Evolutionary conservation across 345 rosid species (phyloP).

Genomic region (Arabidopsis suecica): DNA sequence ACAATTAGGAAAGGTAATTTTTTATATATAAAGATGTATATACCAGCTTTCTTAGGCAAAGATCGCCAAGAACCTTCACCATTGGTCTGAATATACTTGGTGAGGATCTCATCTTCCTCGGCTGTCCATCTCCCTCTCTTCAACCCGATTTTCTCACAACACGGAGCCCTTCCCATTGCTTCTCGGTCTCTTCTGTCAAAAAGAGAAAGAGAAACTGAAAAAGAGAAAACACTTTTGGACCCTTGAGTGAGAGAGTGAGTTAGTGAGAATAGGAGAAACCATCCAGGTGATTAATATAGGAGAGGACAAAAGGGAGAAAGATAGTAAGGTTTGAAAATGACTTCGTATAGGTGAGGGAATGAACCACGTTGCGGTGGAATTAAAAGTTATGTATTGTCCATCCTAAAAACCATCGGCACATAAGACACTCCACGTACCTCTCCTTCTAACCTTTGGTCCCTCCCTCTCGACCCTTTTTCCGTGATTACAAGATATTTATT

Average conservation of each 20-base stretch:
- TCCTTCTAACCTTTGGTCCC: conserved; percentile 37
- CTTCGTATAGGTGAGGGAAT: conserved; percentile 36
- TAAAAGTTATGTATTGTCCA: conserved; percentile 36
- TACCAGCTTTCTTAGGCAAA: conserved; percentile 89
- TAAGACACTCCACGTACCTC: conserved; percentile 40
- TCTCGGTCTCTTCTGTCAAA: not conserved
- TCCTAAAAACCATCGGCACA: conserved; percentile 27
- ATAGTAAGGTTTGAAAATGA: conserved; percentile 38
- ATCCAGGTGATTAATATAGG: conserved; percentile 43
- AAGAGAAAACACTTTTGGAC: conserved; percentile 34
- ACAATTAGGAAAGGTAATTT: not conserved
- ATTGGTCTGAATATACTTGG: conserved; percentile 64
- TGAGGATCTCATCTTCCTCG: conserved; percentile 75
- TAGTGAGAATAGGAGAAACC: conserved; percentile 24
- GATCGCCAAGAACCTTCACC: conserved; percentile 95
- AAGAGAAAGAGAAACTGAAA: conserved; percentile 8
- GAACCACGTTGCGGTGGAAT: conserved; percentile 46
- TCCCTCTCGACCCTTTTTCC: conserved; percentile 30
- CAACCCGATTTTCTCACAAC: conserved; percentile 86
- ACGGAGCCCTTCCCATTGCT: conserved; percentile 85
- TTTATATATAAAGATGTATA: not conserved
- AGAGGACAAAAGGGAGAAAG: conserved; percentile 40
- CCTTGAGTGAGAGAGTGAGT: conserved; percentile 34
- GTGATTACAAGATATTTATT: conserved; percentile 34
- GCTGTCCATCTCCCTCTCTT: conserved; percentile 89